Base-by-base conservation (phyloP, 257 asterid genomes). In the Perilla frutescens region DNA sequence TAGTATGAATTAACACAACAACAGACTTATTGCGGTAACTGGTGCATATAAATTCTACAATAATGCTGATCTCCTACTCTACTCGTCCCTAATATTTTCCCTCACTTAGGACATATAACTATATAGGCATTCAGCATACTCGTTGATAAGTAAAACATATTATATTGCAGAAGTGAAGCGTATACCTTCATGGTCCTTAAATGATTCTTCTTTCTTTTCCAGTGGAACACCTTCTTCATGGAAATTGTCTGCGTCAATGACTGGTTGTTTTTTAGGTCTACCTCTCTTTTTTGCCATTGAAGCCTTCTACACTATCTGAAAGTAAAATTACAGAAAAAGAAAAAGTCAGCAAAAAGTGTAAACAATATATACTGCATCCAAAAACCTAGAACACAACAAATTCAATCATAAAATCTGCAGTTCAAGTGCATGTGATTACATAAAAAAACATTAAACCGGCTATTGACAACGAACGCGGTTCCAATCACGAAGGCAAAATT, bases 271-370 rank as follows among this genome's bases (percentile, higher is more conserved):
- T 58, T 47, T 62, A 11, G 66, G 61, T 48, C 80, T 76, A 26
- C 39, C 83, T 66, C 67, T 81, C 49, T 75, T 79, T 60, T 70
- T 85, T 3, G 73, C 79, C 89, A 85, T 85, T 59, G 80, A 67
- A 66, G 74, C 64, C n/a, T 53, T 61, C 36, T 44, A 71, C 61
- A 37, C 66, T 47, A 71, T 47, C 78, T 76, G 58, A 69, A 72
- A 68, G 54, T 44, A 44, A 53, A 55, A 51, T 29, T 1, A 43
- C 3, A 58, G 29, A 3, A 48, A 11, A 45, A 3, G 4, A 6
- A 67, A 9, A 11, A 36, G 58, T 13, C 31, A 45, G 13, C 20
- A 6, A 15, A 39, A 40, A 44, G 39, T 8, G 4, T 43, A 20
- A 71, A 59, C 32, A 34, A 51, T 4, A 32, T 54, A 72, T 39